Percentiles rank a stretch among this genome's conserved stretches.
Conservation (phyloP, 805 yeast genomes). For the Cyberlindnera amylophila region DNA sequence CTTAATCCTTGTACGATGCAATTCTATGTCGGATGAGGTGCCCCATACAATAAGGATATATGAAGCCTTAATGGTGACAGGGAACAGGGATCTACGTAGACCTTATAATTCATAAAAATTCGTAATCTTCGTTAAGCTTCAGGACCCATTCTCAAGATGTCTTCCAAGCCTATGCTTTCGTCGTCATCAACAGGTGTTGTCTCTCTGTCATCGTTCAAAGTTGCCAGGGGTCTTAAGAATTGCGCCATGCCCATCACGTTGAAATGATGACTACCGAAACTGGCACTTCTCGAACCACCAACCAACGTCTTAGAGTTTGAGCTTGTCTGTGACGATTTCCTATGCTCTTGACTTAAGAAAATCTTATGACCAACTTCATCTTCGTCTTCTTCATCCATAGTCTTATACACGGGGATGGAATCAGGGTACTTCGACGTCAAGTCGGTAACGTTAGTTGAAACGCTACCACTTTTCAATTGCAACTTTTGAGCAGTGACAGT, state of each 20-base stretch:
- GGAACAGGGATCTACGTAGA: no score
- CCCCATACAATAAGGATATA: no score
- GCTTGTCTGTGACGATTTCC: not conserved
- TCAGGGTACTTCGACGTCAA: no score
- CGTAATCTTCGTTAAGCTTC: not conserved
- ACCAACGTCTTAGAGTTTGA: not conserved
- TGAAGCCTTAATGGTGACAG: no score
- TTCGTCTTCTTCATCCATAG: not conserved
- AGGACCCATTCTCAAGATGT: not conserved
- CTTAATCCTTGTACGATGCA: no score
- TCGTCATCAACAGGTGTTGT: not conserved
- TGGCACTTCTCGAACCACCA: not conserved
- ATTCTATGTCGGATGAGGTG: no score
- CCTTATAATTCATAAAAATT: no score
- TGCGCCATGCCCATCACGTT: not conserved
- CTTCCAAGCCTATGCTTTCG: not conserved
- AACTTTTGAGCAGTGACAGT: slow-evolving; percentile 6
- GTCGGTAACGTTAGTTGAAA: no score
- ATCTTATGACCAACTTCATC: no score
- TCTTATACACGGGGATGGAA: no score
- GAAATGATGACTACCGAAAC: not conserved
- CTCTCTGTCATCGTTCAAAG: not conserved
- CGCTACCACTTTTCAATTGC: no score
- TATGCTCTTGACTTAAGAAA: not conserved
- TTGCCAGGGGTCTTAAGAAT: not conserved